These are phyloP conservation scores for Scortechinia acanthostroma DNA, from an alignment of 2,329 filamentous ascomycete species.

Conservation along the genomic window DNA sequence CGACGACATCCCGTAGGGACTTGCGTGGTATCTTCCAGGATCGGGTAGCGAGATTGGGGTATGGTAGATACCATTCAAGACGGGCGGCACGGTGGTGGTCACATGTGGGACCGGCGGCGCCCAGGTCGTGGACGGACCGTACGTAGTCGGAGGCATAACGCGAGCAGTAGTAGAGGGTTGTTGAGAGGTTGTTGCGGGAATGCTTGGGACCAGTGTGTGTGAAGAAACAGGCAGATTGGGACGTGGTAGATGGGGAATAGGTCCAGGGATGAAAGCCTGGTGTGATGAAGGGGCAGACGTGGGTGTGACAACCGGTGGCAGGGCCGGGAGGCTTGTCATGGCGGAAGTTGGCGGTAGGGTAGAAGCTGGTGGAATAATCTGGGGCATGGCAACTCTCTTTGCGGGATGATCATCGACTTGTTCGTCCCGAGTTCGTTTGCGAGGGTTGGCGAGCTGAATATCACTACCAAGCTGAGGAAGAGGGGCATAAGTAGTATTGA, in stretches of 20 bases:
- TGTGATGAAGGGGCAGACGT: neutral
- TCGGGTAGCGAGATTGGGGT: neutral
- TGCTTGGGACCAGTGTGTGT: slow-evolving; percentile 41
- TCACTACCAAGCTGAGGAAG: neutral
- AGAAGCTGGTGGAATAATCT: neutral
- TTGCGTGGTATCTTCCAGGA: neutral
- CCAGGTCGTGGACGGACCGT: slow-evolving; percentile 18
- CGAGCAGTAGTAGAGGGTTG: neutral
- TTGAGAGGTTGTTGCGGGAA: slow-evolving; percentile 22
- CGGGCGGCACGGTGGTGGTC: slow-evolving; percentile 6
- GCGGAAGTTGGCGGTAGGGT: neutral
- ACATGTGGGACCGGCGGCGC: slow-evolving; percentile 28
- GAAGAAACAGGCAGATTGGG: slow-evolving; percentile 30
- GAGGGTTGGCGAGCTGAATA: slow-evolving; percentile 11
- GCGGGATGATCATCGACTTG: slow-evolving; percentile 36
- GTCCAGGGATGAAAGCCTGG: slow-evolving; percentile 9
- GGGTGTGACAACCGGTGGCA: neutral
- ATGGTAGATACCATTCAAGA: neutral
- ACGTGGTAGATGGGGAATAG: slow-evolving; percentile 15
- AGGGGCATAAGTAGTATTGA: neutral
- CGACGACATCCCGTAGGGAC: slow-evolving; percentile 25
- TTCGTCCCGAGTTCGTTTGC: slow-evolving; percentile 50
- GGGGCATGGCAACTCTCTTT: slow-evolving; percentile 21
- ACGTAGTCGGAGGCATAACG: neutral
- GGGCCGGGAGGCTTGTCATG: neutral